A percentile compares a stretch with the other conserved stretches of the same genome.
phyloP scores from a whole-genome alignment of 2,329 filamentous ascomycete species.

The Xenoacremonium recifei region DNA sequence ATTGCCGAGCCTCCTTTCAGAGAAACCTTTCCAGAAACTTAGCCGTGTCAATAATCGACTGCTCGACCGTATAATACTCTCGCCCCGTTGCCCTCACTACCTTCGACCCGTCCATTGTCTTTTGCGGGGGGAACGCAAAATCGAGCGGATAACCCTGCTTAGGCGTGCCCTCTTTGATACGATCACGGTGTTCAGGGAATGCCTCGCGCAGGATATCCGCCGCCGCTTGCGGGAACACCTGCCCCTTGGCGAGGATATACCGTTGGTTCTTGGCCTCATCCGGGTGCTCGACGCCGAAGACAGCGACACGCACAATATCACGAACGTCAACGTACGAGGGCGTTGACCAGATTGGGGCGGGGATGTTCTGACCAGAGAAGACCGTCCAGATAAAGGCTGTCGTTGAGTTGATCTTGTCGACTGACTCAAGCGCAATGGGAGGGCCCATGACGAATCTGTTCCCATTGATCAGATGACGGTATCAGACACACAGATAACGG shows the following conservation, averaged over 20 bases:
- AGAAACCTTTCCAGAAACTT: conserved; percentile 19
- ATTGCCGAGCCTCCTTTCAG: no score
- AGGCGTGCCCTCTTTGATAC: conserved; percentile 19
- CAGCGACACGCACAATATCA: conserved; percentile 19
- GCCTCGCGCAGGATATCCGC: conserved; percentile 23
- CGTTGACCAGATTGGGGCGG: conserved; percentile 7
- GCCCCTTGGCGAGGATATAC: conserved; percentile 14
- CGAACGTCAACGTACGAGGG: conserved; percentile 22
- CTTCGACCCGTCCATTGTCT: conserved; percentile 19
- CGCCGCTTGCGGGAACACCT: conserved; percentile 20
- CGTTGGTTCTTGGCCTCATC: conserved; percentile 20
- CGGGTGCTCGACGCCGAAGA: conserved; percentile 19
- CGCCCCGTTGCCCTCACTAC: conserved; percentile 14
- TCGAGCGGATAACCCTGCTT: conserved; percentile 16
- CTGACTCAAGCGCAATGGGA: conserved; percentile 14
- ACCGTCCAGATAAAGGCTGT: conserved; percentile 22
- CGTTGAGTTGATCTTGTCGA: conserved; percentile 17
- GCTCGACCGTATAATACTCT: conserved; percentile 14
- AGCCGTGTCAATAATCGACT: conserved; percentile 21
- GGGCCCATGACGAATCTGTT: conserved; percentile 25
- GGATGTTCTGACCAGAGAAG: conserved; percentile 21
- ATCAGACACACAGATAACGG: no score
- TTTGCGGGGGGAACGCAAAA: conserved; percentile 10
- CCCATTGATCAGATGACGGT: background rate
- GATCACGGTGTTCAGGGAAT: conserved; percentile 15